Evolutionary conservation across 345 rosid species (phyloP), one percentile per base, ranked within the genome.

Genomic region (Gossypium ekmanianum): DNA sequence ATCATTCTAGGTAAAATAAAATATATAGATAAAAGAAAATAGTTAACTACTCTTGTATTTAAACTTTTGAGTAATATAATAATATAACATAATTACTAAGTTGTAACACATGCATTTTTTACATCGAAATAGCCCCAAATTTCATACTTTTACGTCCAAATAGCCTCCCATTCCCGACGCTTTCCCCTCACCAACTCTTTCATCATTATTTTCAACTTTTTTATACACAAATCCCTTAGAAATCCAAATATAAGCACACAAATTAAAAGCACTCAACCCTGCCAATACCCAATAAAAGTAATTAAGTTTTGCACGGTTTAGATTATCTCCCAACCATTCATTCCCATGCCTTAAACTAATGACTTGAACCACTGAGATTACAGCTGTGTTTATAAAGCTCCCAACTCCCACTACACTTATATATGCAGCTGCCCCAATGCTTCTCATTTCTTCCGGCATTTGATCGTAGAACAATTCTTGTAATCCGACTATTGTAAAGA

Each of bases 381-480:
- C 81, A 8, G 77, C 87, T 4, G 77, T 89, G 70, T 89, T 94
- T 24, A 88, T 11, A 55, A 94, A 89, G 84, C 95, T 94, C 47
- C 98, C 97, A 20, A 87, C 78, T 69, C 97, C 98, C 18, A 84
- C 75, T 2, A 90, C 79, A 50, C 93, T 84, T 1, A 92, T 77
- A 58, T 85, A 84, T 0, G 87, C 90, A 0, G 97, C 97, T 1
- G 98, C 98, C 8, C 97, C 98, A 11, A 92, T 52, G 75, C 97
- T 94, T 81, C 98, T 84, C 97, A 91, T 87, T 3, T 67, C 62
- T 55, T 85, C 94, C 0, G 98, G 98, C 91, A 94, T 83, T 76
- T 94, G 94, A 77, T 88, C 94, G 72, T 94, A 94, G 85, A 92
- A 94, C 82, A 94, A 47, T 81, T 92, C 93, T 80, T 91, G 95